Base-by-base conservation (phyloP, 257 asterid species). In the Handroanthus guayacan region DNA sequence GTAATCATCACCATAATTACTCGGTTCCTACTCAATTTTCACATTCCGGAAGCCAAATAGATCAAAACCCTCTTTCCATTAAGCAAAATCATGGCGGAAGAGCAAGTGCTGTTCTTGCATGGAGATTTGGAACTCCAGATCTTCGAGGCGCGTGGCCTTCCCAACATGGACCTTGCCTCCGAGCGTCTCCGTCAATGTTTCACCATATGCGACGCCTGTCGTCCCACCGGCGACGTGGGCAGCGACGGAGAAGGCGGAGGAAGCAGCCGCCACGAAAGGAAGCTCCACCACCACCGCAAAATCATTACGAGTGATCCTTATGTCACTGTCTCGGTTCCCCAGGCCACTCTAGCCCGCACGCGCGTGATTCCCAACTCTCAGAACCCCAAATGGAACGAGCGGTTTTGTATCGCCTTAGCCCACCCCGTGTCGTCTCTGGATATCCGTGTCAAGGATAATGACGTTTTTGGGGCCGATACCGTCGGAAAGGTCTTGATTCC, bases 221-320 rank as follows among this genome's bases (percentile, higher is more conserved):
- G 69, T 13, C n/a, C 81, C 47, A 3, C 81, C 41, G 56, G 52
- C 18, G 73, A 55, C 37, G 72, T 63, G 31, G 76, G 66, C 13
- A 25, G 73, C 60, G 76, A 82, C 76, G 82, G 18, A 54, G 77
- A 54, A 10, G 69, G 25, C 5, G 81, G 67, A 6, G 77, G 61
- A 20, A 39, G 78, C 57, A 67, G 75, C 72, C 51, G 44, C 50
- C 65, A 9, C 41, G 89, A 87, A 0, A 66, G 81, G 72, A 84
- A 88, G 81, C 78, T 83, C 14, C 88, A 85, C 79, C 95, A 78
- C 87, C 96, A 66, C 84, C 86, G 86, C 44, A 89, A 85, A 9
- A 85, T 89, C 37, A 91, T 95, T 78, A 91, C 96, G 31, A 91
- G 94, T 63, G 99, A 95, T 62, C 90, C 99, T 16, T 92, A 92